Percentiles rank a stretch among this genome's conserved stretches.
Conservation (phyloP, 306 rosid genomes). For the Ziziphus jujuba region DNA sequence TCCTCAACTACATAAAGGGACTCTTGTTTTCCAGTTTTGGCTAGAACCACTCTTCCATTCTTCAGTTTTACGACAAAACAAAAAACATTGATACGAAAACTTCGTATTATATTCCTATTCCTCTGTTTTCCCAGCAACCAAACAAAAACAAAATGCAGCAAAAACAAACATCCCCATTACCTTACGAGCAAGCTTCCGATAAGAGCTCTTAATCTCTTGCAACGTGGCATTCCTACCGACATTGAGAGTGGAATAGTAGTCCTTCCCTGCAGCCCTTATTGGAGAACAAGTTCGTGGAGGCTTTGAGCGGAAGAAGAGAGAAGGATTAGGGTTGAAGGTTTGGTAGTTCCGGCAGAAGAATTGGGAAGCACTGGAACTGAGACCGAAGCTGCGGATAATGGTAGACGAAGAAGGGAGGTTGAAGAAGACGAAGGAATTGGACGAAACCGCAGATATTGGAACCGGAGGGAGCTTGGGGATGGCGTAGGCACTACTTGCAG, state of each 20-base stretch:
- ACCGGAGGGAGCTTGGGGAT: conserved; percentile 7
- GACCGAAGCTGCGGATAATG: conserved; percentile 14
- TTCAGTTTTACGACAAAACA: not conserved
- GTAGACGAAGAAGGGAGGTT: not conserved
- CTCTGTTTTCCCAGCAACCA: conserved; percentile 27
- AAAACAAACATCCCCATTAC: conserved; percentile 30
- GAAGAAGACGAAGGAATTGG: conserved; percentile 28
- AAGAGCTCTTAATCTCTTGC: conserved; percentile 74
- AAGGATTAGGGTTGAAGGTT: conserved; percentile 27
- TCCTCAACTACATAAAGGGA: too few relatives aligned
- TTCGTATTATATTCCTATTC: not conserved
- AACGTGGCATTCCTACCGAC: conserved; percentile 58
- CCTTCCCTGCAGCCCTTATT: conserved; percentile 46
- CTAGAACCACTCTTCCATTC: too few relatives aligned
- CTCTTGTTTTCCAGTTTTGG: too few relatives aligned
- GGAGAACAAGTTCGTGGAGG: conserved; percentile 26
- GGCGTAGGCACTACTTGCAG: conserved; percentile 22
- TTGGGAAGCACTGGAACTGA: conserved; percentile 36
- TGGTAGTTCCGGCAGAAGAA: conserved; percentile 18
- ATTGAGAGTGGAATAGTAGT: conserved; percentile 69
- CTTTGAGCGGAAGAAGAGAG: conserved; percentile 23
- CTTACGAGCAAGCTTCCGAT: conserved; percentile 86
- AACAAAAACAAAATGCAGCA: not conserved
- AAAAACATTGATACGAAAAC: not conserved
- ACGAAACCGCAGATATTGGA: conserved; percentile 22